phyloP scores from a whole-genome alignment of 139 green algal species.

The Parachlorella kessleri region DNA sequence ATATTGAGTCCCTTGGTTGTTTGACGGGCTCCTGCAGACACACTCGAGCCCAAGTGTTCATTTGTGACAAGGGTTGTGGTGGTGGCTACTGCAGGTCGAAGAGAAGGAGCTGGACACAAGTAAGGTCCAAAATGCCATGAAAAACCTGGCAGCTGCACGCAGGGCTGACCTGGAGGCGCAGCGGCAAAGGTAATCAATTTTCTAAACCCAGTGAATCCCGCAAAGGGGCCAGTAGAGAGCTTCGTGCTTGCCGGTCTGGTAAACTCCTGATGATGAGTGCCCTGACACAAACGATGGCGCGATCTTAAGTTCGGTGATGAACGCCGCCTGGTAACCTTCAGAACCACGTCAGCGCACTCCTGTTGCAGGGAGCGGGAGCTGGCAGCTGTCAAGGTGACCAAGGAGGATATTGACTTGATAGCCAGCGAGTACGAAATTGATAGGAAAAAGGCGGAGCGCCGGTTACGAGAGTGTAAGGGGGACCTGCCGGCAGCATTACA shows the following conservation, averaged over 20 bases:
- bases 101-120: slow-evolving; percentile 37
- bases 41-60: not conserved
- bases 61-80: not conserved
- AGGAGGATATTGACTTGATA: slow-evolving; percentile 68
- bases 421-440: slow-evolving; percentile 74
- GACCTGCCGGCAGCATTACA: slow-evolving; percentile 60
- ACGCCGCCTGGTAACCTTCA: no score
- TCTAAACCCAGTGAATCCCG: no score
- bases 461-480: slow-evolving; percentile 66
- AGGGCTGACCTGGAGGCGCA: slow-evolving; percentile 61
- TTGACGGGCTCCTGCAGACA: no score
- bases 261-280: no score
- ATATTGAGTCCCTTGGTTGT: no score
- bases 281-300: no score
- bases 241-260: no score
- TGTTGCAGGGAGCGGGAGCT: slow-evolving; percentile 74
- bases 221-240: no score
- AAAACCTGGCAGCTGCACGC: slow-evolving; percentile 57
- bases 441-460: slow-evolving; percentile 72
- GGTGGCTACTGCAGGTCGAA: slow-evolving; percentile 20
- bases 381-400: slow-evolving; percentile 72
- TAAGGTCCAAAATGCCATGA: slow-evolving; percentile 71
- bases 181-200: slow-evolving; percentile 26
- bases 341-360: no score
- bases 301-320: no score